A percentile compares a stretch with the other conserved stretches of the same genome.
Conservation (phyloP, 768 basidiomycete species). For the Russula griseocarnosa region DNA sequence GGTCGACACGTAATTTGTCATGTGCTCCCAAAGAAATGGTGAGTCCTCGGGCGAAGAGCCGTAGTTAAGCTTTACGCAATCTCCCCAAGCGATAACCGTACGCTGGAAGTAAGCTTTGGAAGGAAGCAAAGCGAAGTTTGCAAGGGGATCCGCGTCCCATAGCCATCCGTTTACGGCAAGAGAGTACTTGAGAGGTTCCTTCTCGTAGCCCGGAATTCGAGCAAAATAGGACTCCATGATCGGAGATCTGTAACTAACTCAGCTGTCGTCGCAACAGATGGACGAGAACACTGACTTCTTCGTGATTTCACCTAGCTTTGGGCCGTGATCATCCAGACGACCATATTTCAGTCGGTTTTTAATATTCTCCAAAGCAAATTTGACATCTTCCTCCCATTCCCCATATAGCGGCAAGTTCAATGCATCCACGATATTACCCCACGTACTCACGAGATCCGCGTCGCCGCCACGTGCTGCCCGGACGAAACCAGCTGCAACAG, state of each 20-base stretch:
- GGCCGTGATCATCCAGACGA: constrained; percentile 78
- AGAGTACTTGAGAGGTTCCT: constrained; percentile 55
- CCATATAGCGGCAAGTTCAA: constrained; percentile 85
- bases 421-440: constrained; percentile 76
- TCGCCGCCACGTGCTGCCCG: constrained; percentile 54
- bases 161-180: constrained; percentile 99
- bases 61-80: constrained; percentile 97
- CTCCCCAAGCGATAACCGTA: constrained; percentile 96
- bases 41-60: constrained; percentile 53
- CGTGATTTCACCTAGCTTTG: constrained; percentile 76
- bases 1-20: constrained; percentile 74
- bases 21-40: constrained; percentile 81
- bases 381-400: constrained; percentile 83
- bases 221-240: constrained; percentile 94
- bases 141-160: constrained; percentile 91
- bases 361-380: constrained; percentile 67
- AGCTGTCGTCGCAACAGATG: constrained; percentile 12
- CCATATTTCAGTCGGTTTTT: constrained; percentile 74
- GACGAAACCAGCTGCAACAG: constrained; percentile 68
- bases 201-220: constrained; percentile 53
- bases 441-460: constrained; percentile 47
- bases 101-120: constrained; percentile 95
- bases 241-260: constrained; percentile 52
- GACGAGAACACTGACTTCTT: constrained; percentile 49
- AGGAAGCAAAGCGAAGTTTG: constrained; percentile 87